Evolutionary conservation across 176 grass and related monocot species (phyloP).

Genomic region (Triticum monococcum): DNA sequence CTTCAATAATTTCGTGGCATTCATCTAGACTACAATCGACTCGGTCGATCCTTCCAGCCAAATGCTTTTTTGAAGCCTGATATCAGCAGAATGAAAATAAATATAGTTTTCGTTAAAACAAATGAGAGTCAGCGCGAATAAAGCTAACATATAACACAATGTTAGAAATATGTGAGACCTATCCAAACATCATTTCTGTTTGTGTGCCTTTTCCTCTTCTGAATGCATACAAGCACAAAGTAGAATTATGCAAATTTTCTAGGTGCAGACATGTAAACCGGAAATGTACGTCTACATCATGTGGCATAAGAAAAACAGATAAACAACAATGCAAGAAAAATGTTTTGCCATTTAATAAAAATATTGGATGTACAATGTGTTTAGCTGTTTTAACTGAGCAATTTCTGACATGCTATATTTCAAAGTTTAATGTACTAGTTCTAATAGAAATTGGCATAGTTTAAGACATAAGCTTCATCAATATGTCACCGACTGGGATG

Average conservation of each 20-base stretch:
- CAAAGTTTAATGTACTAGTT: neutral
- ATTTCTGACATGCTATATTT: neutral
- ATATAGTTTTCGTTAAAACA: slow-evolving; percentile 18
- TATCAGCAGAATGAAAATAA: slow-evolving; percentile 29
- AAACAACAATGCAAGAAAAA: neutral
- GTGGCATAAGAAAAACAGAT: neutral
- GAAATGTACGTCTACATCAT: neutral
- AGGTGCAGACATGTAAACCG: neutral
- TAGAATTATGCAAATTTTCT: slow-evolving; percentile 4
- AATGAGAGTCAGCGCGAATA: neutral
- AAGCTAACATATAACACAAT: slow-evolving; percentile 16
- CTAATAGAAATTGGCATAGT: neutral
- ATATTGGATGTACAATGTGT: neutral
- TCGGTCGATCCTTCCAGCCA: slow-evolving; percentile 82
- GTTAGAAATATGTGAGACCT: neutral
- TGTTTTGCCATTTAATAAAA: neutral
- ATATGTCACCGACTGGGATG: neutral
- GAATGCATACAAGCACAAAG: neutral
- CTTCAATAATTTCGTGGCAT: slow-evolving; percentile 65
- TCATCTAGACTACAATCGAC: slow-evolving; percentile 82
- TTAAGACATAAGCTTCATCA: neutral
- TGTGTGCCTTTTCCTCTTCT: neutral
- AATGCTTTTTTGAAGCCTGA: slow-evolving; percentile 72
- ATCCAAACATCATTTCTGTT: neutral
- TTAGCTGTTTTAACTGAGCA: neutral